Conservation (phyloP, 1,284 basidiomycete species). For the Marasmius fiardii region DNA sequence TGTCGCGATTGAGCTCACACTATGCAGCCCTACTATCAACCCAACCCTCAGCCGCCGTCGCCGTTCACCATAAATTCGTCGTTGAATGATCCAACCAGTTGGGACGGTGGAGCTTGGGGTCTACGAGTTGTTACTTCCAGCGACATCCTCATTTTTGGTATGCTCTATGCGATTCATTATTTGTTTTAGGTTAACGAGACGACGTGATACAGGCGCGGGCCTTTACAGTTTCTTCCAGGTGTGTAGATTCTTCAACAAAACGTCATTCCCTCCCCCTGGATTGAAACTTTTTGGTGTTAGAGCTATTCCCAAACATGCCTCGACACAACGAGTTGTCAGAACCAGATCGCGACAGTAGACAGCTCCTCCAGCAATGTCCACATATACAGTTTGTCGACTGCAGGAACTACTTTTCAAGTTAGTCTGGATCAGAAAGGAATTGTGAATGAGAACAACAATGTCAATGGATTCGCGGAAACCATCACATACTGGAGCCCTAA, state of each 20-base stretch:
- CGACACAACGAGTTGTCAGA: slow-evolving; percentile 44
- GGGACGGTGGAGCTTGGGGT: slow-evolving; percentile 38
- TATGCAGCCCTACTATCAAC: slow-evolving; percentile 47
- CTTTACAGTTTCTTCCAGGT: slow-evolving; percentile 52
- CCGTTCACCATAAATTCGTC: slow-evolving; percentile 37
- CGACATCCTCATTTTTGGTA: slow-evolving; percentile 49
- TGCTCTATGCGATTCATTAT: neutral
- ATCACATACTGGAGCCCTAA: slow-evolving; percentile 12
- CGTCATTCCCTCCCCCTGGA: no score
- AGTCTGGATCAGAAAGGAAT: slow-evolving; percentile 42
- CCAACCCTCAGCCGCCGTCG: slow-evolving; percentile 38
- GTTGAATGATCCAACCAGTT: slow-evolving; percentile 43
- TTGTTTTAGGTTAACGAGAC: no score
- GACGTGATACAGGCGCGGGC: slow-evolving; percentile 50
- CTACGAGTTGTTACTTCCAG: slow-evolving; percentile 41
- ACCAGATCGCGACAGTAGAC: slow-evolving; percentile 48
- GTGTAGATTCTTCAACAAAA: no score
- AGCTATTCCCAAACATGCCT: slow-evolving; percentile 50
- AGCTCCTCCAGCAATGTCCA: slow-evolving; percentile 29
- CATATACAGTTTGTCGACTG: slow-evolving; percentile 55
- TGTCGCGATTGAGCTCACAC: neutral
- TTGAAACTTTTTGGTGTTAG: slow-evolving; percentile 32
- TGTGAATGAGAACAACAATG: slow-evolving; percentile 41
- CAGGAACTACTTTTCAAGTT: slow-evolving; percentile 48
- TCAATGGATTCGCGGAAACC: slow-evolving; percentile 42